Percentiles rank a stretch among this genome's conserved stretches.
Evolutionary conservation across 768 basidiomycete genomes (phyloP).

Genomic region (Phanerochaete carnosa): DNA sequence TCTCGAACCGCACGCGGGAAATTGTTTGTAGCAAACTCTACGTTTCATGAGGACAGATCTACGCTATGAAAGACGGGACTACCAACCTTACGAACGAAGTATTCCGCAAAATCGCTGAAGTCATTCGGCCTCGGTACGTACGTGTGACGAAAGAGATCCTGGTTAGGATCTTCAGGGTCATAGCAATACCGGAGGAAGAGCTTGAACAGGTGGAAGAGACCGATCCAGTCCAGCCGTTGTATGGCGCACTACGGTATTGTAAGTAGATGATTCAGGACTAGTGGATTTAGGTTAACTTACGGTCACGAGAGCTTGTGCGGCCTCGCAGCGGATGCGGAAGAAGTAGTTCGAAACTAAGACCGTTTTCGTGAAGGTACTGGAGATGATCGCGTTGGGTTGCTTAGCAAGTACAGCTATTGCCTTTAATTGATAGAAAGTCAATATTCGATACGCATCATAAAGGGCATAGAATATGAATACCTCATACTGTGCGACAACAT

Average conservation of each 20-base stretch:
- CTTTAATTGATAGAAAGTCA: slow-evolving; percentile 38
- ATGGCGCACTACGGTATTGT: slow-evolving; percentile 67
- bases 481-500: slow-evolving; percentile 97
- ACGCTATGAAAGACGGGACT: not conserved
- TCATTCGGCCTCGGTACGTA: slow-evolving; percentile 96
- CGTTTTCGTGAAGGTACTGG: slow-evolving; percentile 89
- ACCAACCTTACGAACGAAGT: slow-evolving; percentile 90
- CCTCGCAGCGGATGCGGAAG: slow-evolving; percentile 94
- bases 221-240: slow-evolving; percentile 78
- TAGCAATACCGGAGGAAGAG: slow-evolving; percentile 89
- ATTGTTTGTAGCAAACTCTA: slow-evolving; percentile 81
- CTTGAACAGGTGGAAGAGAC: slow-evolving; percentile 94
- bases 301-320: slow-evolving; percentile 76
- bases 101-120: slow-evolving; percentile 87
- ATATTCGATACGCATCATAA: not conserved
- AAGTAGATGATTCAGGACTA: not conserved
- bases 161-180: slow-evolving; percentile 76
- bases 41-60: slow-evolving; percentile 39
- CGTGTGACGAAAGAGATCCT: slow-evolving; percentile 81
- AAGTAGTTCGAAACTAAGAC: slow-evolving; percentile 95
- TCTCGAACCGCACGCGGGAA: slow-evolving; percentile 81
- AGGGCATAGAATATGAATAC: slow-evolving; percentile 41
- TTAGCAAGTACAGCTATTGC: slow-evolving; percentile 86
- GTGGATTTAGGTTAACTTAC: slow-evolving; percentile 42
- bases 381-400: slow-evolving; percentile 81